Evolutionary conservation across 371 early-diverging fungal genomes (phyloP), one percentile per base, ranked within the genome.

Genomic region (Chytridiales sp.): DNA sequence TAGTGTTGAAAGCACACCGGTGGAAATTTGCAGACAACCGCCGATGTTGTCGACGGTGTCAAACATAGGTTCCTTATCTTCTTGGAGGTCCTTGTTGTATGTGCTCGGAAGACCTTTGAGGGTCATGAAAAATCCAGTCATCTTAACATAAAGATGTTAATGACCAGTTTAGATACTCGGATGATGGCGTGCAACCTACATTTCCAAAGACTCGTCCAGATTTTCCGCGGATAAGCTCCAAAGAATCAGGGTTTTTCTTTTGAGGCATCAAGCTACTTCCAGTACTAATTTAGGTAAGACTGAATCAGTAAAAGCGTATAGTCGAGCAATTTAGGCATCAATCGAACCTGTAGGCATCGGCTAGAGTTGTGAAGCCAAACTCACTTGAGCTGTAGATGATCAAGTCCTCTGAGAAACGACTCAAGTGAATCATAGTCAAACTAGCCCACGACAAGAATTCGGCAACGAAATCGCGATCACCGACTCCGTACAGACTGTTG

Each of bases 21-120:
- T 81, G 13, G 91, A 84, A 65, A 97, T 94, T 73, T 93, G 92
- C 35, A 97, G 76, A 4, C 92, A 92, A 0, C 91, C 92, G 41
- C 84, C 76, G 32, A 95, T 69, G 1, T 91, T 95, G 67, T 94
- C 94, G 6, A 81, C 86, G 19, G 95, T 87, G 63, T 96, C 96
- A 75, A 97, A 96, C 83, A 97, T 84, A 30, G 96, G 95, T 69
- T 95, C 96, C 79, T 97, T 97, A 74, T 96, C 98, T 76, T 96
- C 98, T 74, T 97, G 98, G 66, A 97, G 83, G 71, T 96, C 98
- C 79, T 96, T 96, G 85, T 97, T 97, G 79, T 97, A 97, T 11
- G 98, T 94, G 72, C 90, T 91, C 8, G 98, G 96, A 47, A 93
- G 79, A 11, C 95, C 96, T 81, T 95, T 96, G 83, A 91, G 83